A percentile compares a stretch with the other conserved stretches of the same genome.
phyloP scores from a whole-genome alignment of 331 rosid species.

The Prunus yedoensis region DNA sequence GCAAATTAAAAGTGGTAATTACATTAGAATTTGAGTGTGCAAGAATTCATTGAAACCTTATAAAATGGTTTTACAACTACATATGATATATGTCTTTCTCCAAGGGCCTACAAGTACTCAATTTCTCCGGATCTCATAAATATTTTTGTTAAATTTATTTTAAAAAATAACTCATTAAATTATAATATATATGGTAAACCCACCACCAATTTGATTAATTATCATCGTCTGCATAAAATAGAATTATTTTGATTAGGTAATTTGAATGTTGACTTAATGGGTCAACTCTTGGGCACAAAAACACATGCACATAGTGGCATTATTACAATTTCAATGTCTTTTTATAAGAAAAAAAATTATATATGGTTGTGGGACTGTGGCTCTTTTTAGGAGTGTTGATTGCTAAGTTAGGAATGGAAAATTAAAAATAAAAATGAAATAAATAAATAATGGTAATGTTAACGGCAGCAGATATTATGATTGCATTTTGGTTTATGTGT shows the following conservation, averaged over 20 bases:
- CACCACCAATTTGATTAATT: conserved; percentile 10
- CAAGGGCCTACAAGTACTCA: background rate
- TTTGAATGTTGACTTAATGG: conserved; percentile 20
- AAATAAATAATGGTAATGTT: conserved; percentile 17
- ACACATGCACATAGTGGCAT: conserved; percentile 26
- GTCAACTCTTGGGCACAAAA: conserved; percentile 45
- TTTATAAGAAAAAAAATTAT: background rate
- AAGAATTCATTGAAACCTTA: background rate
- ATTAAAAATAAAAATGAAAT: background rate
- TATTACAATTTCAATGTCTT: conserved; percentile 15
- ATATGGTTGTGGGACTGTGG: background rate
- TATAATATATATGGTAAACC: background rate
- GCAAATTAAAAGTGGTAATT: no score
- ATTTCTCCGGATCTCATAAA: no score
- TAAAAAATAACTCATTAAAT: no score
- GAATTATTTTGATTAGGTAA: background rate
- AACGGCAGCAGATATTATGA: conserved; percentile 22
- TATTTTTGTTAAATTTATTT: no score
- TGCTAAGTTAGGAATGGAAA: conserved; percentile 21
- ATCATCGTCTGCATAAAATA: background rate
- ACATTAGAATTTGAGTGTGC: background rate
- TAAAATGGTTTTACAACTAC: background rate
- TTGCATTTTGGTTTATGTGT: conserved; percentile 49
- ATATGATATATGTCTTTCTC: background rate
- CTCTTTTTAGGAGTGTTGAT: conserved; percentile 23